Percentiles rank a stretch among this genome's conserved stretches.
phyloP scores from a whole-genome alignment of 371 early-diverging fungal genomes.

The Apophysomyces variabilis region DNA sequence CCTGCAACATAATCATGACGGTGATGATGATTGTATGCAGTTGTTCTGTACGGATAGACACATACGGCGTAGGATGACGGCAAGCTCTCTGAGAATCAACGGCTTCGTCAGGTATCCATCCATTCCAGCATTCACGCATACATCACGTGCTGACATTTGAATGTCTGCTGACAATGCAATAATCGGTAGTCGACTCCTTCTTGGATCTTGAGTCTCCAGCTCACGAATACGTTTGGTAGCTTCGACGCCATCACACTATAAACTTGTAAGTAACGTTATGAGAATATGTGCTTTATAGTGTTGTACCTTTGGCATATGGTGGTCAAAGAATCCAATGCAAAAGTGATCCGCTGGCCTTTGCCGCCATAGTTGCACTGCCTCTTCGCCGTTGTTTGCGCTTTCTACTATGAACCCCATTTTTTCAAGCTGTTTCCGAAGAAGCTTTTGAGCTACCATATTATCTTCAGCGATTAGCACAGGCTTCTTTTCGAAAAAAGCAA shows the following conservation, averaged over 20 bases:
- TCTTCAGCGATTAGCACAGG: slow-evolving; percentile 56
- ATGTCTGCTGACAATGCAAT: slow-evolving; percentile 66
- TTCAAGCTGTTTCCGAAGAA: slow-evolving; percentile 47
- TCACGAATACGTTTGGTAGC: slow-evolving; percentile 57
- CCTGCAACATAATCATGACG: slow-evolving; percentile 10
- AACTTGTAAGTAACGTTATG: background rate
- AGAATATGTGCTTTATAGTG: too few species aligned
- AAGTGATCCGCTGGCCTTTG: slow-evolving; percentile 39
- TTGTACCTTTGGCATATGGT: slow-evolving; percentile 56
- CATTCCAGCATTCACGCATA: slow-evolving; percentile 61
- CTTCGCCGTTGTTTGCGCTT: slow-evolving; percentile 54
- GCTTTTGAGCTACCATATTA: slow-evolving; percentile 53
- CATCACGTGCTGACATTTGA: slow-evolving; percentile 52
- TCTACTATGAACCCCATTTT: slow-evolving; percentile 55
- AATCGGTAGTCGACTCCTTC: slow-evolving; percentile 51
- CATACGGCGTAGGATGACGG: slow-evolving; percentile 32
- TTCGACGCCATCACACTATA: slow-evolving; percentile 61
- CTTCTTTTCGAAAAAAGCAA: slow-evolving; percentile 35
- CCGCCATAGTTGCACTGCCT: slow-evolving; percentile 45
- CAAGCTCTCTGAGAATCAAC: slow-evolving; percentile 50
- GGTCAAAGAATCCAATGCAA: slow-evolving; percentile 53
- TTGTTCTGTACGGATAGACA: slow-evolving; percentile 11
- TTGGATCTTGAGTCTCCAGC: slow-evolving; percentile 26
- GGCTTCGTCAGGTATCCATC: slow-evolving; percentile 68
- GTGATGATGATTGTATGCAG: background rate